A percentile compares a stretch with the other conserved stretches of the same genome.
phyloP scores from a whole-genome alignment of 2,329 filamentous ascomycete species.

The Fusarium subtropicale region DNA sequence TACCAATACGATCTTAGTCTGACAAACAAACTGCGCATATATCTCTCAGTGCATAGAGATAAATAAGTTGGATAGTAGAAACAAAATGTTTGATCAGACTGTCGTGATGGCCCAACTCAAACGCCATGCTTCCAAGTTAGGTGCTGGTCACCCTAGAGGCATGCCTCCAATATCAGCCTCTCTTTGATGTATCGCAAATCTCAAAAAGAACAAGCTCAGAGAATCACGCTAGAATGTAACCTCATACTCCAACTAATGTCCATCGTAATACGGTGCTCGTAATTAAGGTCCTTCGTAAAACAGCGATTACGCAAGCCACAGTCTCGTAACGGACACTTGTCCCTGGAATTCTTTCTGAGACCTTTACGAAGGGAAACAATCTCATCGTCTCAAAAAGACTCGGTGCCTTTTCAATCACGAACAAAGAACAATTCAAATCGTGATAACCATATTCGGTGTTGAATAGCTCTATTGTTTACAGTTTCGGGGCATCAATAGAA shows the following conservation, averaged over 20 bases:
- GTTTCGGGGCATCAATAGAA: constrained; percentile 10
- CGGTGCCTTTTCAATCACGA: background rate
- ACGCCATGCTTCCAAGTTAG: background rate
- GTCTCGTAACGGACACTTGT: constrained; percentile 26
- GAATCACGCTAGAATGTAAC: background rate
- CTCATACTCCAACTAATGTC: background rate
- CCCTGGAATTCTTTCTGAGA: constrained; percentile 3
- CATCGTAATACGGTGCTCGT: background rate
- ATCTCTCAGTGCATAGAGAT: accelerated
- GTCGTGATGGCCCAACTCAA: background rate
- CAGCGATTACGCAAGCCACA: constrained; percentile 29
- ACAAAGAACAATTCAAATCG: background rate
- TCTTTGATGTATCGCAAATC: background rate
- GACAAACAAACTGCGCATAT: background rate
- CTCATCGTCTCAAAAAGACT: background rate
- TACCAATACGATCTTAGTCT: background rate
- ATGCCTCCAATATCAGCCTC: background rate
- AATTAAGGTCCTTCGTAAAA: constrained; percentile 1
- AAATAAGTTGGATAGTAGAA: background rate
- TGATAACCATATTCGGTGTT: background rate
- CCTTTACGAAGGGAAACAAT: background rate
- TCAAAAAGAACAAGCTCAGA: no score
- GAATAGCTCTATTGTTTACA: constrained; percentile 6
- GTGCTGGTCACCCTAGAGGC: background rate
- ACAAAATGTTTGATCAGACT: background rate